Base-by-base conservation (phyloP, 257 asterid species). In the Solanum tarapatanum region DNA sequence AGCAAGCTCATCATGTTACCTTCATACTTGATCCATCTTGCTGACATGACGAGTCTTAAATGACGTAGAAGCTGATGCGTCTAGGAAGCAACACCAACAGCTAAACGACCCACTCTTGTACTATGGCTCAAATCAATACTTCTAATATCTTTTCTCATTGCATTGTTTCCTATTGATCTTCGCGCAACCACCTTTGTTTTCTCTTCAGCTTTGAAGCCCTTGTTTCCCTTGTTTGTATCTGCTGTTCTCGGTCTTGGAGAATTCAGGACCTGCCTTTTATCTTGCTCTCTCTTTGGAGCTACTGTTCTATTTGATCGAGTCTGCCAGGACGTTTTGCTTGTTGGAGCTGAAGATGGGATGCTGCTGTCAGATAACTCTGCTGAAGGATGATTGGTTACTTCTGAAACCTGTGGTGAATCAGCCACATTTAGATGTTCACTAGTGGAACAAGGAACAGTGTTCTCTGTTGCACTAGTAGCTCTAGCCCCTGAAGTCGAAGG, bases 291-390 rank as follows among this genome's bases (percentile, higher is more conserved):
- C 82, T 85, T 90, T 88, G 89, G 36, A 82, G 68, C 66, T n/a
- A 80, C 77, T 6, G 37, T 30, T 88, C 58, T 87, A 36, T n/a
- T 86, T 17, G 35, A 85, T 60, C 32, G 37, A 19, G 89, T 45
- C 17, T 28, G 86, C 48, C 24, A 88, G 37, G 84, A 64, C 14
- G 84, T 84, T 66, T 88, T 77, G 87, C 33, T 88, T 58, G 86
- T 88, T 83, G 51, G 90, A 68, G 88, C 90, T 16, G 92, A 90
- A 77, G 94, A 90, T 5, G 91, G 87, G 14, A 90, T 88, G n/a
- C 86, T 89, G 91, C 93, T 91, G 64, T 90, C 94, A 7, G 92
- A 90, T 36, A 92, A 87, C 64, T 89, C 86, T 24, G 93, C 88
- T 82, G 92, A 92, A 58, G 62, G 90, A 88, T 93, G 90, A 88